Base-by-base conservation (phyloP, 257 asterid species). In the Plantago ovata region DNA sequence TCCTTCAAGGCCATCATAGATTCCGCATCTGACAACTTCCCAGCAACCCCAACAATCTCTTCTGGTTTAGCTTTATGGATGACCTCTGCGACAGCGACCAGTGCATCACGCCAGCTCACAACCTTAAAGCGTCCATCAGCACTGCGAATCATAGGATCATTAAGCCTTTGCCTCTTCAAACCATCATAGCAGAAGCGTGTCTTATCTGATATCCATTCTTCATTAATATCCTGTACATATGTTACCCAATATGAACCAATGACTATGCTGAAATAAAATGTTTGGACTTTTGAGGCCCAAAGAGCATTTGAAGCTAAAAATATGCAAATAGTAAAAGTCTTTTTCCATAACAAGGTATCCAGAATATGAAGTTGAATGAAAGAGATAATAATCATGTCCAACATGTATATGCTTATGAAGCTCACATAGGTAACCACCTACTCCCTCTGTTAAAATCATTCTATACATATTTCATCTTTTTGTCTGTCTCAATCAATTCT, bases 151-250 rank as follows among this genome's bases (percentile, higher is more conserved):
- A 93, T 93, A 53, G 99, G 97, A 67, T 93, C 99, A 69, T 86
- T 93, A 58, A 93, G 73, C 81, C 99, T 84, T 69, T 93, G 99
- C 77, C 97, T 86, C 94, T 93, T 93, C 68, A 93, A 77, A 66
- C 97, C 99, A 74, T 93, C 99, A 61, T 93, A 93, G 77, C 69
- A 89, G 84, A 93, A 93, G 57, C 99, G 96, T 18, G 97, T 93
- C 77, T 89, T 93, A 67, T 93, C 99, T 54, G 99, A 93, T 72
- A 93, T 93, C 99, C 99, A 93, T 73, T 93, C 99, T 69, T 93
- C 99, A 59, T 93, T 93, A 70, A 93, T 93, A 63, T 86, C 99
- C 99, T 84, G 79, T 62, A 77, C 23, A 64, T 15, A 56, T 15
- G 67, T 51, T 79, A 22, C 23, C 46, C 48, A 46, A 6, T 32